Evolutionary conservation across 768 basidiomycete species (phyloP).

Genomic region (Tulasnella sp.): DNA sequence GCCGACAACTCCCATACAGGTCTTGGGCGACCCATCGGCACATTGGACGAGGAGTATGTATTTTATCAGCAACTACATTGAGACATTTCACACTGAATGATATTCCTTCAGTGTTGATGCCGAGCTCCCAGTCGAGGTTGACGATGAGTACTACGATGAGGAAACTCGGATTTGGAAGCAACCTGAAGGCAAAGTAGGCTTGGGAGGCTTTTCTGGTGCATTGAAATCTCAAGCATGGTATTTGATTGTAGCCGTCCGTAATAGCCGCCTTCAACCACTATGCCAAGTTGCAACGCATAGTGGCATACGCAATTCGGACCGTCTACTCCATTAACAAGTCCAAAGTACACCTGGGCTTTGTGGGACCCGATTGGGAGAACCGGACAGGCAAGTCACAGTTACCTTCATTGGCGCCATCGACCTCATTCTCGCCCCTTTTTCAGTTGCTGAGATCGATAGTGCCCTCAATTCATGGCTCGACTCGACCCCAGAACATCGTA

Average conservation of each 20-base stretch:
- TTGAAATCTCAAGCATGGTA: neutral
- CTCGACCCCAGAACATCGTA: conserved; percentile 13
- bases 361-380: conserved; percentile 14
- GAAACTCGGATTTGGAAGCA: neutral
- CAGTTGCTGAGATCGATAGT: conserved; percentile 9
- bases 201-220: no score
- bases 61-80: neutral
- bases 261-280: neutral
- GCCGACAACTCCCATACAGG: neutral
- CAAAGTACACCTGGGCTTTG: neutral
- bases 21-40: conserved; percentile 54
- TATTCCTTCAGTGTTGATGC: conserved; percentile 1
- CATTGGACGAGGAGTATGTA: conserved; percentile 64
- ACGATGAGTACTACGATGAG: conserved; percentile 1
- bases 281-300: neutral
- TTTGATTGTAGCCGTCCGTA: neutral
- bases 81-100: neutral
- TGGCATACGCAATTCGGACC: neutral
- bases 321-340: conserved; percentile 14
- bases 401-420: neutral
- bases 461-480: conserved; percentile 13
- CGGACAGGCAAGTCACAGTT: neutral
- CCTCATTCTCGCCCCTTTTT: neutral
- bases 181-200: neutral
- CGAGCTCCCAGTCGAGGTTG: conserved; percentile 8